Percentiles rank a stretch among this genome's conserved stretches.
phyloP scores from a whole-genome alignment of 2,329 filamentous ascomycete species.

The Fusarium goolgardi region DNA sequence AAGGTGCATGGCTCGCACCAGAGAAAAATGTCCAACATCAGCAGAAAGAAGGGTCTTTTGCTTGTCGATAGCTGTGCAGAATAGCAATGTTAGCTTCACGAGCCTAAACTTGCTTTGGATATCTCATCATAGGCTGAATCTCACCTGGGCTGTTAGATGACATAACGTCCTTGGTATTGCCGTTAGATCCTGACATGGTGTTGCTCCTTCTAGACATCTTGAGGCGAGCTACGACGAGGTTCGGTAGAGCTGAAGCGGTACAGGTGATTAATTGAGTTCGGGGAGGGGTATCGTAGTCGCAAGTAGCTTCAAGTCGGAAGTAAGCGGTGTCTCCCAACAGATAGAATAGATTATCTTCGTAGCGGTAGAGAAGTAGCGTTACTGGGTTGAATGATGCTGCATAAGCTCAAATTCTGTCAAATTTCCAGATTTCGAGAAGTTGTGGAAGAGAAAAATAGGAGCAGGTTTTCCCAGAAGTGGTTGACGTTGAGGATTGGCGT shows the following conservation, averaged over 20 bases:
- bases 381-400: background rate
- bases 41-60: constrained; percentile 78
- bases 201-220: constrained; percentile 73
- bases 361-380: constrained; percentile 1
- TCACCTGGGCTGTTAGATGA: constrained; percentile 52
- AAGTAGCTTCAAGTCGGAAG: constrained; percentile 8
- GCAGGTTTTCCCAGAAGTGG: constrained; percentile 30
- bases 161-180: constrained; percentile 47
- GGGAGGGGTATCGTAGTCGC: constrained; percentile 6
- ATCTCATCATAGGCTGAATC: constrained; percentile 23
- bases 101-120: constrained; percentile 2
- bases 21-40: constrained; percentile 78
- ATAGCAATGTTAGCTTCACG: constrained; percentile 12
- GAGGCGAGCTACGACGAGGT: background rate
- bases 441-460: constrained; percentile 13
- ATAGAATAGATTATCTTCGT: constrained; percentile 1
- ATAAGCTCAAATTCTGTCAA: background rate
- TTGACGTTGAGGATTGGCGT: constrained; percentile 39
- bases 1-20: constrained; percentile 77
- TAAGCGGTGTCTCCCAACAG: constrained; percentile 20
- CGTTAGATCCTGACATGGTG: constrained; percentile 51
- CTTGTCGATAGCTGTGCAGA: constrained; percentile 71
- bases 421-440: constrained; percentile 10
- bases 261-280: constrained; percentile 1
- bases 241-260: background rate